phyloP scores from a whole-genome alignment of 2,329 filamentous ascomycete species.

The Aspergillus sp. region DNA sequence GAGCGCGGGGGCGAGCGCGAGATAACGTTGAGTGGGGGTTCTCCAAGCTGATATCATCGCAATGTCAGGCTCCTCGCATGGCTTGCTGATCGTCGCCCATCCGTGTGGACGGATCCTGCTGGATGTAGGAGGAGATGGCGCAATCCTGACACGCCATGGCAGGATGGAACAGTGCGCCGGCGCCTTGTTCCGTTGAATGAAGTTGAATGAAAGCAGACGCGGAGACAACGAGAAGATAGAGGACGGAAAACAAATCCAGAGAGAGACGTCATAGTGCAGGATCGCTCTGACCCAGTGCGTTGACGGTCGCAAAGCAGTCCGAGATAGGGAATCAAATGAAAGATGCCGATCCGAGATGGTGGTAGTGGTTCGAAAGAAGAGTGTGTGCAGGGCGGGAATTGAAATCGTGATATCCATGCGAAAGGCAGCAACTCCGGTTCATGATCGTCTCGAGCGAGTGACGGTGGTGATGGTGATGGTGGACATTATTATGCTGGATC shows the following conservation, averaged over 20 bases:
- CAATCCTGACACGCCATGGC: constrained; percentile 15
- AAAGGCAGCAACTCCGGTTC: constrained; percentile 19
- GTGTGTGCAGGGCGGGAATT: constrained; percentile 25
- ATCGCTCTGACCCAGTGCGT: constrained; percentile 1
- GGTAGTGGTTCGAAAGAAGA: constrained; percentile 8
- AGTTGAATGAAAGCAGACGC: neutral
- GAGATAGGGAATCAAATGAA: neutral
- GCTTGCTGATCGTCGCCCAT: neutral
- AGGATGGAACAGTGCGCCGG: constrained; percentile 17
- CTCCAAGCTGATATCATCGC: constrained; percentile 5
- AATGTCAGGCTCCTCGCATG: constrained; percentile 10
- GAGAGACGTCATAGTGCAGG: constrained; percentile 15
- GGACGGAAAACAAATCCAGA: neutral
- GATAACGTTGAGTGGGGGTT: constrained; percentile 5
- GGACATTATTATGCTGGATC: constrained; percentile 18
- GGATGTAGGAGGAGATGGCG: constrained; percentile 9
- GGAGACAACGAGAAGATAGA: neutral
- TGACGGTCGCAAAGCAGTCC: neutral
- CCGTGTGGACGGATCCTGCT: constrained; percentile 6
- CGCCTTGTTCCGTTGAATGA: constrained; percentile 9
- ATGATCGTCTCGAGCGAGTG: constrained; percentile 18
- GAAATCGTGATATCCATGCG: constrained; percentile 35
- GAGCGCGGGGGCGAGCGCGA: neutral
- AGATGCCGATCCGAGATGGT: neutral
- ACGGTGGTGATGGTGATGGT: constrained; percentile 7